Base-by-base conservation (phyloP, 192 early-diverging fungal genomes). In the Coemansia sp. region DNA sequence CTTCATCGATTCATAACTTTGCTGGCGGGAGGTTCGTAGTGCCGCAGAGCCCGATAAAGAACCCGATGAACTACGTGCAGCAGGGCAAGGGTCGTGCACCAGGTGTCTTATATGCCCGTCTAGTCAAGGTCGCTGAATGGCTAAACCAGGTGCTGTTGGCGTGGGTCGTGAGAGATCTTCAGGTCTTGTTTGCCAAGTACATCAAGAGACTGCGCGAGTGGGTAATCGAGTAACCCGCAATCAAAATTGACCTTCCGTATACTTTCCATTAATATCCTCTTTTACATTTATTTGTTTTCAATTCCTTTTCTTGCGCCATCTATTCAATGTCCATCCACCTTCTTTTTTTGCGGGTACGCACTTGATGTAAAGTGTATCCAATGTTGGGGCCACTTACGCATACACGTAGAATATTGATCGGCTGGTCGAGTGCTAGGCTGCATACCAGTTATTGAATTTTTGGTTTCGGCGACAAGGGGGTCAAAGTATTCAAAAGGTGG, bases 141-240 rank as follows among this genome's bases (percentile, higher is more conserved):
- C 67, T 80, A 44, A 77, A 70, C 68, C 78, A 80, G 45, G 83
- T 84, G 2, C 58, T 84, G 52, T 30, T 80, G 39, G 83, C 83
- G 11, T 84, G 78, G 78, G 75, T 84, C 40, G 75, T 84, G 32
- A 67, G 75, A 45, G 83, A 84, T 40, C 64, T 84, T 3, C 83
- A 84, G 52, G 83, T 81, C 5, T 52, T 84, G 12, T 78, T 78
- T 59, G 78, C 74, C 24, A 84, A 84, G 73, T 84, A 84, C 56
- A 81, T 78, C 41, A 80, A 81, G 61, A 72, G 83, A 11, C 65
- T 84, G 62, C 78, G 83, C 30, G 83, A 84, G 39, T 84, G 78
- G 83, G 70, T 81, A 29, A 44, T 78, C 16, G 83, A 81, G 61
- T 84, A 80, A 22, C 29, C 34, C 49, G 11, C 20, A 10, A 24